Evolutionary conservation across 73 alveolate species (phyloP).

Genomic region (Tetrahymena elliotti): DNA sequence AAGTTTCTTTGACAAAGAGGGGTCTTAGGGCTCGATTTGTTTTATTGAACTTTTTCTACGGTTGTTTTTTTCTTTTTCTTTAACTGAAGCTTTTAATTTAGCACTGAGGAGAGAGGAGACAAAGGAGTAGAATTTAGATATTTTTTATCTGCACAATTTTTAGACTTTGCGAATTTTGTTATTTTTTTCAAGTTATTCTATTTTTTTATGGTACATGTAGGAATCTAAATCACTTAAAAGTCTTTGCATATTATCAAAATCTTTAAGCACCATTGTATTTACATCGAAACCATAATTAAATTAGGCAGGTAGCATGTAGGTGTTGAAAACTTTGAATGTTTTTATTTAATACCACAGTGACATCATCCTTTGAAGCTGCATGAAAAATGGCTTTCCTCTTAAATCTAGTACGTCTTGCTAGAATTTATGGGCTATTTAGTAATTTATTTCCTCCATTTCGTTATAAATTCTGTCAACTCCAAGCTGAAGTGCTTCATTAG

Average conservation of each 20-base stretch:
- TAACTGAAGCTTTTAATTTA: neutral
- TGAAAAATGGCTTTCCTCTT: neutral
- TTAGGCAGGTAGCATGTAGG: neutral
- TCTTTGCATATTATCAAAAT: neutral
- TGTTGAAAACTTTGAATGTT: neutral
- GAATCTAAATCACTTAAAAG: neutral
- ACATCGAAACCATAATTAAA: neutral
- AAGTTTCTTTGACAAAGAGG: neutral
- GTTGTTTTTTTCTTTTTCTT: neutral
- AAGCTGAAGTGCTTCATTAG: neutral
- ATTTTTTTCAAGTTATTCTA: neutral
- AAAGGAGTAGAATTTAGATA: neutral
- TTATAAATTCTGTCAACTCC: neutral
- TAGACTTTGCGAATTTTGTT: neutral
- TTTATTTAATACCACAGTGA: neutral
- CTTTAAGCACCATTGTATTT: neutral
- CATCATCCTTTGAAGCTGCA: neutral
- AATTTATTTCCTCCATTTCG: neutral
- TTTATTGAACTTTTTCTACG: neutral
- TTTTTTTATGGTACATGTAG: neutral
- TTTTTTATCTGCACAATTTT: neutral
- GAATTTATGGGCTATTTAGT: neutral
- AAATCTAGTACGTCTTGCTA: neutral
- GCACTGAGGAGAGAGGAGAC: neutral
- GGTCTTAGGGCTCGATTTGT: neutral